A percentile compares a stretch with the other conserved stretches of the same genome.
Conservation (phyloP, 768 basidiomycete species). For the Calocera viscosa region DNA sequence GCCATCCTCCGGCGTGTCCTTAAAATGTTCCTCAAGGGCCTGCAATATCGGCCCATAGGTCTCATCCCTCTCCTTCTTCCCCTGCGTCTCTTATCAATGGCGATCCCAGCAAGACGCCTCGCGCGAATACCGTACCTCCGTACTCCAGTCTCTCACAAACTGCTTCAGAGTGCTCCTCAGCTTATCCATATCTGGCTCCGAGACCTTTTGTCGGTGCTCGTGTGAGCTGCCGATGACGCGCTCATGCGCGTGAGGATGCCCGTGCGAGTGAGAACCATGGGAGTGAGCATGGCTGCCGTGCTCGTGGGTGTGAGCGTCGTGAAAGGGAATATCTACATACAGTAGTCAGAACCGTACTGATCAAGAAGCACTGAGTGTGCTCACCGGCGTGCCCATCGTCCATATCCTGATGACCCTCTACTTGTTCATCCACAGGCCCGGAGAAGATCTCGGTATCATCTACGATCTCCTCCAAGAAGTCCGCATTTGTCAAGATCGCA, state of each 20-base stretch:
- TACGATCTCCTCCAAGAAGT: constrained; percentile 63
- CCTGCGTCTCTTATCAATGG: constrained; percentile 33
- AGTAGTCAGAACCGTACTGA: no score
- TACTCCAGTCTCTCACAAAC: constrained; percentile 87
- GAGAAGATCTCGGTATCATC: constrained; percentile 68
- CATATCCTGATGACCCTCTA: constrained; percentile 23
- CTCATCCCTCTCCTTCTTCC: constrained; percentile 57
- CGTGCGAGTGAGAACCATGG: constrained; percentile 22
- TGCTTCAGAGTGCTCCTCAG: constrained; percentile 84
- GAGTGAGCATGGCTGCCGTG: constrained; percentile 10
- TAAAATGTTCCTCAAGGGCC: constrained; percentile 54
- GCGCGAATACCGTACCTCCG: constrained; percentile 40
- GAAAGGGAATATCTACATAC: not conserved
- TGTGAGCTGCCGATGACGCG: constrained; percentile 21
- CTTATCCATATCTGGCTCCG: constrained; percentile 76
- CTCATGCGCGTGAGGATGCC: constrained; percentile 29
- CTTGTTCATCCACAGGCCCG: constrained; percentile 34
- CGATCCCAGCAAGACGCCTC: not conserved
- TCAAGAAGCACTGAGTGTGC: not conserved
- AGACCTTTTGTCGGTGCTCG: not conserved
- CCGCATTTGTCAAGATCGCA: constrained; percentile 66
- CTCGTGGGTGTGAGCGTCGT: constrained; percentile 22
- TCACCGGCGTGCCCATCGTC: constrained; percentile 24
- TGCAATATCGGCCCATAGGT: constrained; percentile 75
- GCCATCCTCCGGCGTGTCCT: constrained; percentile 40